These are phyloP conservation scores for Ganoderma lingzhi DNA, from an alignment of 1,284 basidiomycete species.

Conservation along the genomic window DNA sequence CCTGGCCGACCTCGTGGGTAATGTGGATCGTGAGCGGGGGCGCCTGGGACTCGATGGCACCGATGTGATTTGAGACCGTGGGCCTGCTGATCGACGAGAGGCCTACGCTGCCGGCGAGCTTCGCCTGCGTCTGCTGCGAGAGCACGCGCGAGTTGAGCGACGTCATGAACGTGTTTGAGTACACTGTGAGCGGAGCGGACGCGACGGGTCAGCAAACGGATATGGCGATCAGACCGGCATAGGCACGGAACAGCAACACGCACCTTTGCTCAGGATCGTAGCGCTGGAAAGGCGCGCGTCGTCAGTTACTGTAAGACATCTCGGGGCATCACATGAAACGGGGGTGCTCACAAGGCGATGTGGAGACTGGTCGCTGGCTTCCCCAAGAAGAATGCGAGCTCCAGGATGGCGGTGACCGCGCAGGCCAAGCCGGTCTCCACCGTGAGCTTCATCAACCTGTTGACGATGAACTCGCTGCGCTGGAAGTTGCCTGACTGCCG, in stretches of 20 bases:
- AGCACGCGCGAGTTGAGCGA: constrained; percentile 14
- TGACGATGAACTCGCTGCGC: constrained; percentile 21
- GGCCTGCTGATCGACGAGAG: neutral
- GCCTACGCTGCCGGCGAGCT: neutral
- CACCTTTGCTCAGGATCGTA: neutral
- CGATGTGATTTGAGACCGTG: neutral
- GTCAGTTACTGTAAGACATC: too few species aligned
- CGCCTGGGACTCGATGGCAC: neutral
- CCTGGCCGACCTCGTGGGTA: neutral
- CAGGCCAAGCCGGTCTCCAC: constrained; percentile 25
- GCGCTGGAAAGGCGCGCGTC: neutral
- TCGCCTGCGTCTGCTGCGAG: neutral
- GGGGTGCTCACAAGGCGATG: neutral
- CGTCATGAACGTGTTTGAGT: constrained; percentile 18
- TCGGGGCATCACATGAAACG: too few species aligned
- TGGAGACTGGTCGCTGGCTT: neutral
- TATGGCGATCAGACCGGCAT: neutral
- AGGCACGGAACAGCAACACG: neutral
- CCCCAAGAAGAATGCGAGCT: neutral
- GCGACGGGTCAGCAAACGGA: neutral
- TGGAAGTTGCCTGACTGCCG: neutral
- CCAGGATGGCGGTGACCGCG: constrained; percentile 8
- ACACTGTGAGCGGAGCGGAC: constrained; percentile 12
- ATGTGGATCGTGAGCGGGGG: neutral
- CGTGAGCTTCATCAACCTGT: constrained; percentile 22